These are phyloP conservation scores for Harrya chromipes DNA, from an alignment of 768 basidiomycete species.

Conservation along the genomic window DNA sequence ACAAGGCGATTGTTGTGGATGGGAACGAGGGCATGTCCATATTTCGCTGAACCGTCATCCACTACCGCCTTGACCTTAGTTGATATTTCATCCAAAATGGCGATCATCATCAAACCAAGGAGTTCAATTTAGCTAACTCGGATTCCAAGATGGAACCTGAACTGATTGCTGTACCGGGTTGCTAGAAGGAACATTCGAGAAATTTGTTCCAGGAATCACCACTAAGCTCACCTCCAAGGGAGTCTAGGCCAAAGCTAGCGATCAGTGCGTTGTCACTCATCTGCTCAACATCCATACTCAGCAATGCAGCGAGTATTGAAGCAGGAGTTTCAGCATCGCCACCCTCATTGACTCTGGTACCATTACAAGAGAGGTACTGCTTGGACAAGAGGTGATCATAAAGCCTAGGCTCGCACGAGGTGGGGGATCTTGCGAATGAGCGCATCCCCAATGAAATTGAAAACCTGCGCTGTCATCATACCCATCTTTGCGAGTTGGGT, in stretches of 20 bases:
- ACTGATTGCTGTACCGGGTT: conserved; percentile 30
- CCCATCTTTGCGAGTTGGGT: conserved; percentile 29
- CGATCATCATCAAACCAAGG: conserved; percentile 23
- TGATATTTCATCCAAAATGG: conserved; percentile 23
- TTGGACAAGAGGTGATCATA: conserved; percentile 25
- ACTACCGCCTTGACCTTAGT: conserved; percentile 12
- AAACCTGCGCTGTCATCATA: conserved; percentile 32
- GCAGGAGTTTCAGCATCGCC: conserved; percentile 21
- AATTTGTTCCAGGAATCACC: neutral
- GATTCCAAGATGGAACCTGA: conserved; percentile 18
- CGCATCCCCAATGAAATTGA: conserved; percentile 32
- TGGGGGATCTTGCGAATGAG: conserved; percentile 28
- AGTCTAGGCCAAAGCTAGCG: conserved; percentile 26
- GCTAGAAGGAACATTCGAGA: conserved; percentile 9
- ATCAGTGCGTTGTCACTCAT: conserved; percentile 29
- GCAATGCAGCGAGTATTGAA: conserved; percentile 21
- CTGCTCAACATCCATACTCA: conserved; percentile 27
- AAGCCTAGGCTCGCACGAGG: conserved; percentile 25
- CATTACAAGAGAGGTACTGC: conserved; percentile 16
- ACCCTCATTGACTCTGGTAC: conserved; percentile 10
- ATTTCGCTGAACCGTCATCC: conserved; percentile 27
- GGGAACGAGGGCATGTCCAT: conserved; percentile 27
- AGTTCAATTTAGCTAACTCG: conserved; percentile 25
- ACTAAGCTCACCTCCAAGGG: conserved; percentile 22
- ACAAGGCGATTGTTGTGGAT: conserved; percentile 30